Evolutionary conservation across 371 early-diverging fungal genomes (phyloP).

Genomic region (Syncephalis plumigaleata): DNA sequence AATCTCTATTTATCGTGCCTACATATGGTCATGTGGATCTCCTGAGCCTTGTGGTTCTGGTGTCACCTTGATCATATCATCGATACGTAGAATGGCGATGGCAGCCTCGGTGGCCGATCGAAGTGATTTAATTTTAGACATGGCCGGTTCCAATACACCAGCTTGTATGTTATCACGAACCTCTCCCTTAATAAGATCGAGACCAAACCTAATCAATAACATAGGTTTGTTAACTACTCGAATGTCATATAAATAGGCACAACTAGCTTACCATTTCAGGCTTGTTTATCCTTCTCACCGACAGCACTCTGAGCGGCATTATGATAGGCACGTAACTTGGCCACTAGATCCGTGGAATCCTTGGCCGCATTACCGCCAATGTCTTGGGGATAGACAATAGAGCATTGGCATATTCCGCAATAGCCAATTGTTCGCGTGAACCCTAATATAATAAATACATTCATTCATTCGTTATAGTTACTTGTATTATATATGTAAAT

Average conservation of each 20-base stretch:
- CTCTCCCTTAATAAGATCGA: constrained; percentile 90
- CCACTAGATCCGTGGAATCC: constrained; percentile 91
- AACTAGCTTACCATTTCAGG: constrained; percentile 40
- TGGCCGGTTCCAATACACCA: constrained; percentile 98
- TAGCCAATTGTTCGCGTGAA: constrained; percentile 89
- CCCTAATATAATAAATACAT: constrained; percentile 15
- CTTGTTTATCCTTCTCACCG: constrained; percentile 49
- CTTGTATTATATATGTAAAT: not conserved
- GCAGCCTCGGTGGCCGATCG: constrained; percentile 99
- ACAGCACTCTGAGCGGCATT: constrained; percentile 57
- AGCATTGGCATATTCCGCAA: constrained; percentile 96
- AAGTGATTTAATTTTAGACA: constrained; percentile 96
- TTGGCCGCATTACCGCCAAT: constrained; percentile 98
- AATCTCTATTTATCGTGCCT: no score
- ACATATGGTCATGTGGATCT: constrained; percentile 1
- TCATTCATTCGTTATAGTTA: not conserved
- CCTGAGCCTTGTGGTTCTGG: constrained; percentile 2
- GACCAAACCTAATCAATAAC: constrained; percentile 34
- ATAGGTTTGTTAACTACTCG: no score
- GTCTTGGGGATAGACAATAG: constrained; percentile 96
- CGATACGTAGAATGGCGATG: constrained; percentile 96
- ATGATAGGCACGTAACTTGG: constrained; percentile 91
- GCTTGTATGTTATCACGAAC: constrained; percentile 90
- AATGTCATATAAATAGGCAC: no score
- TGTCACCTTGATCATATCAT: constrained; percentile 84